Conservation (phyloP, 2,329 filamentous ascomycete species). For the Parascedosporium putredinis region DNA sequence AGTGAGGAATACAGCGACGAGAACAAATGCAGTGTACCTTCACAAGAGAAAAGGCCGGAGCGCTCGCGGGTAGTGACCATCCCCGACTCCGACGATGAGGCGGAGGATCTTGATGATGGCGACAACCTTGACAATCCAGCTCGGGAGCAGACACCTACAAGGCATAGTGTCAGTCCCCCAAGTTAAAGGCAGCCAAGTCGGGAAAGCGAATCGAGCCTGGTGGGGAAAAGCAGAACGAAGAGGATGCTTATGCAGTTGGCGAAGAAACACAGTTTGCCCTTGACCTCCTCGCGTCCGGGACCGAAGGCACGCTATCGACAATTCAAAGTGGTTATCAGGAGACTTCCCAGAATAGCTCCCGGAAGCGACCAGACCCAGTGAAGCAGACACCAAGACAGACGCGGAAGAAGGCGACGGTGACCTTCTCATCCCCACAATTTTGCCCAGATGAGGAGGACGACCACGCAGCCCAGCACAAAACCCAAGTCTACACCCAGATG, state of each 20-base stretch:
- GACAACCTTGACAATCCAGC: background rate
- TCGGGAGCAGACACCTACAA: background rate
- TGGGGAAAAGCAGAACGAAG: too few relatives aligned
- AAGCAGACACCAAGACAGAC: background rate
- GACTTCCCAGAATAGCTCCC: background rate
- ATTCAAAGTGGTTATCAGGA: background rate
- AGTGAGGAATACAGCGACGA: background rate
- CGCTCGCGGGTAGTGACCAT: slow-evolving; percentile 24
- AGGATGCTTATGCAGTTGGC: slow-evolving; percentile 17
- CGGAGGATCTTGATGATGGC: slow-evolving; percentile 18
- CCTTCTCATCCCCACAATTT: slow-evolving; percentile 5
- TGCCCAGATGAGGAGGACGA: slow-evolving; percentile 4
- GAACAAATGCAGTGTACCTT: background rate
- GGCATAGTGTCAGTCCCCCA: too few relatives aligned
- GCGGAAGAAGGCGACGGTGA: background rate
- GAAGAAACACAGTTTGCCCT: slow-evolving; percentile 25
- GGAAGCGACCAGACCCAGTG: background rate
- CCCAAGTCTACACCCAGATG: slow-evolving; percentile 22
- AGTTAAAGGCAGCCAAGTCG: too few relatives aligned
- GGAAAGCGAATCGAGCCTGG: too few relatives aligned
- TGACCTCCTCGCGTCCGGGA: slow-evolving; percentile 21
- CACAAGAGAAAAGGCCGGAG: background rate
- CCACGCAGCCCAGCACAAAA: slow-evolving; percentile 11
- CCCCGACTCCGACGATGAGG: slow-evolving; percentile 39
- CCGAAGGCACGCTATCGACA: slow-evolving; percentile 7